Evolutionary conservation across 2,329 filamentous ascomycete genomes (phyloP).

Genomic region (Daldinia eschscholtzii): DNA sequence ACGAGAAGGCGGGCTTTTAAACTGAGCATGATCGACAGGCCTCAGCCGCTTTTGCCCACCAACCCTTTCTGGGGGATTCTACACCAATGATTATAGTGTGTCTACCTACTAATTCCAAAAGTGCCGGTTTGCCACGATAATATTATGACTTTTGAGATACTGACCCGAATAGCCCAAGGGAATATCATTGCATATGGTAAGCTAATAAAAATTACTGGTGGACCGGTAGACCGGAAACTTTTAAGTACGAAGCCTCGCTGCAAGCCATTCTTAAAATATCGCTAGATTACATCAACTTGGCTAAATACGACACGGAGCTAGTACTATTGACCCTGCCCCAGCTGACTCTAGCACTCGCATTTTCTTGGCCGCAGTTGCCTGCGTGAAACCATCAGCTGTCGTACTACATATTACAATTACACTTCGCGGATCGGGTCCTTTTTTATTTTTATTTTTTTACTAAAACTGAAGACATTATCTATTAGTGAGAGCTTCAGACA

Average conservation of each 20-base stretch:
- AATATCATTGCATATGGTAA: conserved; percentile 18
- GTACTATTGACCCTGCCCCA: conserved; percentile 18
- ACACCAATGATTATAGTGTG: not conserved
- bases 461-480: conserved; percentile 7
- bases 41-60: conserved; percentile 25
- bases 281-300: conserved; percentile 41
- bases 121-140: not conserved
- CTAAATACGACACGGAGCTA: conserved; percentile 30
- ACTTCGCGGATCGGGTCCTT: conserved; percentile 28
- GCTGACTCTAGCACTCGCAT: conserved; percentile 18
- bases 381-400: conserved; percentile 21
- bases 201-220: conserved; percentile 7
- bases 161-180: not conserved
- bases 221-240: conserved; percentile 25
- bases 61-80: conserved; percentile 8
- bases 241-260: conserved; percentile 28
- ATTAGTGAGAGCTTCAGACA: not conserved
- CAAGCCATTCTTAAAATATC: conserved; percentile 40
- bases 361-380: conserved; percentile 28
- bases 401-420: no score
- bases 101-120: not conserved
- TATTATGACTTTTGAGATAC: not conserved
- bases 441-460: conserved; percentile 12
- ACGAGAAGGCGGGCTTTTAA: conserved; percentile 39
- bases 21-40: conserved; percentile 44